phyloP scores from a whole-genome alignment of 2,329 filamentous ascomycete genomes.

The Aspergillus awamori region DNA sequence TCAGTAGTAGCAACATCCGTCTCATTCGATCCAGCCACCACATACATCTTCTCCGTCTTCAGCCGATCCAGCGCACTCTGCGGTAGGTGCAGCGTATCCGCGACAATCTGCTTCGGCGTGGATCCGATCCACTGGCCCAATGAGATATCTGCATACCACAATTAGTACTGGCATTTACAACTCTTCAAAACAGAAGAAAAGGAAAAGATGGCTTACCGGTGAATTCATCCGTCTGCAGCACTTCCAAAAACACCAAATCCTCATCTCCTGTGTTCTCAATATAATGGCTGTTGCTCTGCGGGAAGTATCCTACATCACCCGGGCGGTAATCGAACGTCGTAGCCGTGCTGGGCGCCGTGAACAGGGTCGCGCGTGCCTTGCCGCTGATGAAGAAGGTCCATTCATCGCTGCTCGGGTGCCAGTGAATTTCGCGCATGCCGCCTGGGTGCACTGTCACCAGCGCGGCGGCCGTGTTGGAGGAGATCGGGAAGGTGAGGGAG shows the following conservation, averaged over 20 bases:
- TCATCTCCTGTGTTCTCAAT: constrained; percentile 77
- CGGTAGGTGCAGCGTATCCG: constrained; percentile 56
- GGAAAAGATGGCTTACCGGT: constrained; percentile 27
- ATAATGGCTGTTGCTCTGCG: constrained; percentile 76
- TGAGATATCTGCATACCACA: constrained; percentile 45
- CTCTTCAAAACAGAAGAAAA: too few relatives aligned
- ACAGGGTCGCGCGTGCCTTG: constrained; percentile 72
- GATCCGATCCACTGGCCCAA: constrained; percentile 53
- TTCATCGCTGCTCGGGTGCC: constrained; percentile 78
- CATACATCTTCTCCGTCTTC: constrained; percentile 51
- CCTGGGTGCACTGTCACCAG: constrained; percentile 72
- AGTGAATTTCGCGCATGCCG: constrained; percentile 77
- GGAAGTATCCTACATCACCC: constrained; percentile 77
- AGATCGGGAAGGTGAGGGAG: constrained; percentile 74
- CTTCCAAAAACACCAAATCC: constrained; percentile 74
- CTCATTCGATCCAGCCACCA: constrained; percentile 38
- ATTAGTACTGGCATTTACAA: constrained; percentile 21
- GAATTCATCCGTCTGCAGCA: constrained; percentile 72
- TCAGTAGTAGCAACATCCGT: background rate
- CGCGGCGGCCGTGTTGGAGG: constrained; percentile 72
- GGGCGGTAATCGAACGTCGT: constrained; percentile 75
- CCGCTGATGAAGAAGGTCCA: constrained; percentile 80
- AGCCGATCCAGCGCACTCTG: constrained; percentile 44
- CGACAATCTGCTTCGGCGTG: constrained; percentile 61
- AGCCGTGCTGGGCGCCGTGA: constrained; percentile 68